These are phyloP conservation scores for Lachancea sp. DNA, from an alignment of 805 yeast species.

Conservation along the genomic window DNA sequence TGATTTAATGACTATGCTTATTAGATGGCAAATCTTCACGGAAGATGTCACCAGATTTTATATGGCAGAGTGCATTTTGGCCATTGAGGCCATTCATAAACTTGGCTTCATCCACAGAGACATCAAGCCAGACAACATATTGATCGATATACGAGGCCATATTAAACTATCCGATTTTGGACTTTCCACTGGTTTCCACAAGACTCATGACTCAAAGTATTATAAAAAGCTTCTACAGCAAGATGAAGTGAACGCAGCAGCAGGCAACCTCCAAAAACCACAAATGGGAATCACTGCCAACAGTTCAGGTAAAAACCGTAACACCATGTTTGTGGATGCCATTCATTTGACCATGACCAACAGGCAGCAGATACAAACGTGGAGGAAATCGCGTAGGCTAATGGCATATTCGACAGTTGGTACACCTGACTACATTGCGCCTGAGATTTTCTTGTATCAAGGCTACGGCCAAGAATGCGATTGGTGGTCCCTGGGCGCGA, in stretches of 20 bases:
- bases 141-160: slow-evolving; percentile 75
- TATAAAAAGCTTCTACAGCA: slow-evolving; percentile 76
- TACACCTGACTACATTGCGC: slow-evolving; percentile 94
- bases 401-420: slow-evolving; percentile 98
- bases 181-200: slow-evolving; percentile 83
- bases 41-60: slow-evolving; percentile 90
- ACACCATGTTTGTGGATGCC: slow-evolving; percentile 86
- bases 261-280: slow-evolving; percentile 33
- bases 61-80: slow-evolving; percentile 93
- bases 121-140: slow-evolving; percentile 93
- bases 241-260: slow-evolving; percentile 34
- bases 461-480: slow-evolving; percentile 97
- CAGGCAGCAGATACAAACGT: slow-evolving; percentile 90
- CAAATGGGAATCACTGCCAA: slow-evolving; percentile 17
- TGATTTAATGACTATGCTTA: slow-evolving; percentile 90
- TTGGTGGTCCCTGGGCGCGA: slow-evolving; percentile 97
- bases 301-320: slow-evolving; percentile 41
- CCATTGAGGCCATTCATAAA: slow-evolving; percentile 90
- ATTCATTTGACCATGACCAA: slow-evolving; percentile 93
- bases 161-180: slow-evolving; percentile 86
- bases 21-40: slow-evolving; percentile 88
- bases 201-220: slow-evolving; percentile 86
- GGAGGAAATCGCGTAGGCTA: slow-evolving; percentile 85
- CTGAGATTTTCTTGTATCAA: slow-evolving; percentile 85
- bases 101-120: slow-evolving; percentile 94